Conservation (phyloP, 345 rosid species). For the Pistacia atlantica region DNA sequence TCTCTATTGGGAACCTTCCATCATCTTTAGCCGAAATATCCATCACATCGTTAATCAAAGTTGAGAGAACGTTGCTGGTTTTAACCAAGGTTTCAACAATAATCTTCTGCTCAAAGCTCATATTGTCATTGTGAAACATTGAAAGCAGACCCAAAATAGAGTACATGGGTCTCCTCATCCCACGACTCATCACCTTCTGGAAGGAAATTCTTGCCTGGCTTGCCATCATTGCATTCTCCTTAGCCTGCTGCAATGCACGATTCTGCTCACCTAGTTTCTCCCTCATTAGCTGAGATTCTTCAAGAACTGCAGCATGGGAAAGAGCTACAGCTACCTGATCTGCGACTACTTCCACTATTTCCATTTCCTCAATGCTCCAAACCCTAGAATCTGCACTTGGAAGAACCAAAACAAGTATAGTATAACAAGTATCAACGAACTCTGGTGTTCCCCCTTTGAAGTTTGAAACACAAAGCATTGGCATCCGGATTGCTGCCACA, state of each 20-base stretch:
- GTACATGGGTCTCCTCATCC: constrained; percentile 97
- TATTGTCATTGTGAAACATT: constrained; percentile 59
- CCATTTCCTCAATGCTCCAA: constrained; percentile 75
- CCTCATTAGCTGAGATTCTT: constrained; percentile 89
- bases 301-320: constrained; percentile 94
- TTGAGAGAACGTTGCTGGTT: constrained; percentile 73
- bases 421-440: constrained; percentile 66
- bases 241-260: constrained; percentile 72
- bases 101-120: constrained; percentile 65
- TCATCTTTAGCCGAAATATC: constrained; percentile 73
- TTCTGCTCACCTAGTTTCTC: constrained; percentile 80
- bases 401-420: constrained; percentile 84
- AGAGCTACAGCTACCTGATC: constrained; percentile 99
- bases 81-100: constrained; percentile 70
- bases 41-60: constrained; percentile 74
- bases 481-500: constrained; percentile 90
- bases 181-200: constrained; percentile 96
- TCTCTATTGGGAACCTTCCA: constrained; percentile 71
- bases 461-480: constrained; percentile 80
- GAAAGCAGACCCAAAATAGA: constrained; percentile 88
- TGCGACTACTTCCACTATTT: constrained; percentile 94
- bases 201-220: constrained; percentile 85
- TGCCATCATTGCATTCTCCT: constrained; percentile 92
- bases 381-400: constrained; percentile 47
- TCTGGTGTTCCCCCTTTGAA: constrained; percentile 96